These are phyloP conservation scores for Lactuca sativa DNA, from an alignment of 129 eudicot genomes.

Conservation along the genomic window DNA sequence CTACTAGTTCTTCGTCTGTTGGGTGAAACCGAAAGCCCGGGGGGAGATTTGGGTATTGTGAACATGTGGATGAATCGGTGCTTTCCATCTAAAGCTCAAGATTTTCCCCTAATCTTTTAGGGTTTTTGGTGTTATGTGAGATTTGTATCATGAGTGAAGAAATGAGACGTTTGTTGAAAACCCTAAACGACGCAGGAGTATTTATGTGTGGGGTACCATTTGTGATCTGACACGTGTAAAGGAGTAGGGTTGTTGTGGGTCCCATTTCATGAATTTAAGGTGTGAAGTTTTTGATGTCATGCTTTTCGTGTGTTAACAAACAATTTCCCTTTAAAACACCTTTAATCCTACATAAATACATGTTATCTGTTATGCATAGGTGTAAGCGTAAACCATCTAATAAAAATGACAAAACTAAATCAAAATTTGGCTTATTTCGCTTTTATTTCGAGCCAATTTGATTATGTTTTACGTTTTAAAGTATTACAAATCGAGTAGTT, in stretches of 20 bases:
- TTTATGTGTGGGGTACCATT: conserved; percentile 38
- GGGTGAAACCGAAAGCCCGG: conserved; percentile 45
- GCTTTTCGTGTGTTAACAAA: conserved; percentile 41
- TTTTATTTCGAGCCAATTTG: neutral
- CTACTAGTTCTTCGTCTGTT: conserved; percentile 38
- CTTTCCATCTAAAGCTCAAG: conserved; percentile 37
- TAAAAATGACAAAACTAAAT: neutral
- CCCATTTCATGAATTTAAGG: conserved; percentile 42
- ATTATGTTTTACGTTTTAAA: conserved; percentile 3
- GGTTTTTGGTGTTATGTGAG: conserved; percentile 14
- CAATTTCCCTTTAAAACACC: conserved; percentile 36
- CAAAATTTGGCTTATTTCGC: neutral
- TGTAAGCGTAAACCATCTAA: conserved; percentile 24
- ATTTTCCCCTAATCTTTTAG: neutral
- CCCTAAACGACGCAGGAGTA: conserved; percentile 18
- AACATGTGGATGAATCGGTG: conserved; percentile 41
- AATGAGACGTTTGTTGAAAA: conserved; percentile 19
- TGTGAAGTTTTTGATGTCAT: conserved; percentile 35
- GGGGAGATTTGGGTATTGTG: conserved; percentile 41
- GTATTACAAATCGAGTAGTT: neutral
- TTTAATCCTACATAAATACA: conserved; percentile 23
- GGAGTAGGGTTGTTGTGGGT: conserved; percentile 31
- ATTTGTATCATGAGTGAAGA: conserved; percentile 7
- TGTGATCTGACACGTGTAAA: conserved; percentile 32
- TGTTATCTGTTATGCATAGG: conserved; percentile 10